Base-by-base conservation (phyloP, 345 rosid genomes). In the Orychophragmus violaceus region DNA sequence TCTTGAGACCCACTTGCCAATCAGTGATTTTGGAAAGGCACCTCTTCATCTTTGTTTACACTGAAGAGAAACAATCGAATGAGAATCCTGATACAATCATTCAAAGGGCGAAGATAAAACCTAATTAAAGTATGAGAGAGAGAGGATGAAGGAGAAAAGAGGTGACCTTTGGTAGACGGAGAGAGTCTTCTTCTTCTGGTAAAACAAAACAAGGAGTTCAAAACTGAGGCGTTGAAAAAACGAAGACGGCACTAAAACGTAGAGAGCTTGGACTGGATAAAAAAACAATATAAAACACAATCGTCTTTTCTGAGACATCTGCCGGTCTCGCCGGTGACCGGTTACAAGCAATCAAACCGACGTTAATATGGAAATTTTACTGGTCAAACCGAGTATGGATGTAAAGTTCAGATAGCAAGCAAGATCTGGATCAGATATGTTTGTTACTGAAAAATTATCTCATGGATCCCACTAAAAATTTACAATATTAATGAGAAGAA, bases 41-140 rank as follows among this genome's bases (percentile, higher is more conserved):
- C 3, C 80, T 75, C 78, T 78, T 70, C 78, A 80, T 80, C 41
- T 25, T 42, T 70, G 37, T 28, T 63, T 11, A 57, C 21, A 46
- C 76, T 60, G 62, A 8, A 57, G 67, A 65, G 39, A 70, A 1
- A 19, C 8, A 36, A 49, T 42, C 3, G 33, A 57, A 72, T 27
- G 50, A 64, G 51, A 55, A 53, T 41, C 27, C 35, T 53, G 54
- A 62, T 24, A 29, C 5, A 32, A 46, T 62, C n/a, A 8, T 17
- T 3, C 13, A 30, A 61, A 49, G 2, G 32, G 30, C 1, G 24
- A 7, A 13, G 11, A 13, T 0, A 32, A 33, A 45, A 35, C 23
- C 18, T 32, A 17, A 60, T 6, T 2, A 6, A 32, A 70, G 41
- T 2, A n/a, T n/a, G 25, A 55, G 33, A 41, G 59, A 23, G 18